Base-by-base conservation (phyloP, 1,284 basidiomycete species). In the Melanopsichium pennsylvanicum region DNA sequence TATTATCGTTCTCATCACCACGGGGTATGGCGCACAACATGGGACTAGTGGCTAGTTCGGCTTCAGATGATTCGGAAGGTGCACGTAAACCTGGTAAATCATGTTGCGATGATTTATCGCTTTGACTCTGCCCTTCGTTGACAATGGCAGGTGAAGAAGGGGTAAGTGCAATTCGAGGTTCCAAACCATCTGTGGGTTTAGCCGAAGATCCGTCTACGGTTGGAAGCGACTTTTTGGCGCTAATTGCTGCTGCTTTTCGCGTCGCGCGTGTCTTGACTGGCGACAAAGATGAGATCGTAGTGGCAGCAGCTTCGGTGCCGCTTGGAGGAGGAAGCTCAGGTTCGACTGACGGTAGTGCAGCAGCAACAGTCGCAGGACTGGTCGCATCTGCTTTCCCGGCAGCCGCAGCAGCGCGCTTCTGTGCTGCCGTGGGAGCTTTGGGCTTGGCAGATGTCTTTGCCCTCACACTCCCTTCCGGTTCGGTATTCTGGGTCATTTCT, bases 11-110 rank as follows among this genome's bases (percentile, higher is more conserved):
- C n/a, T 25, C n/a, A n/a, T 8, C 27, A 7, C 13, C 50, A 19
- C 56, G 60, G 16, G 66, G 60, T 4, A 47, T 52, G 11, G 61
- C 67, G 12, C 41, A 56, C 10, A 70, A 45, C 57, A 70, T 46
- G 12, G 67, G 67, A 19, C 67, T 70, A 9, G 67, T 70, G 6
- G 67, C 67, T 6, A 70, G 49, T 34, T 64, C 67, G 8, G 56
- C 61, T 38, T 70, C 61, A 4, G 61, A 70, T 2, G 61, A 54
- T 18, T 57, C 57, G 4, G 67, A 64, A 4, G 56, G 56, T 7
- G 52, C 56, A 12, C 61, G 31, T 1, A 70, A 40, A 13, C 50
- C 43, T 21, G n/a, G n/a, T n/a, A n/a, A n/a, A n/a, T n/a, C n/a
- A n/a, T n/a, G n/a, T n/a, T 21, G 18, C 27, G 15, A 18, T 15